Base-by-base conservation (phyloP, 768 basidiomycete species). In the Artomyces pyxidatus region DNA sequence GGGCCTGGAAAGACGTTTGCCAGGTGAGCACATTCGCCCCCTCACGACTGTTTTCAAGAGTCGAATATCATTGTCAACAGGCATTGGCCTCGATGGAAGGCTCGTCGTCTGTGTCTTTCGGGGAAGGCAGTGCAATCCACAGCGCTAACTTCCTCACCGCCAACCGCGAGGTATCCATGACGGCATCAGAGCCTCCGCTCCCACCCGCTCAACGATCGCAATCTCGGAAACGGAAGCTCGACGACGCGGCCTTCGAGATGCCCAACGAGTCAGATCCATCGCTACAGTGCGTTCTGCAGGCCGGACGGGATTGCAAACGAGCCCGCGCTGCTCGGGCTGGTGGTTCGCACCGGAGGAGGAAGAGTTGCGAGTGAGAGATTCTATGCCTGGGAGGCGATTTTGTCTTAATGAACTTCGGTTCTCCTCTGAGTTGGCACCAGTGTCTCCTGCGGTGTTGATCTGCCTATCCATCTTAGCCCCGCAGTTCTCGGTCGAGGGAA, bases 1-100 rank as follows among this genome's bases (percentile, higher is more conserved):
- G 29, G 10, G 17, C 42, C 22, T 53, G 52, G 52, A 37, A 42
- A 37, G 42, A 39, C 19, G 37, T 37, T 19, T 53, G 52, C 35
- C 27, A 37, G 37, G 52, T 50, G 19, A 40, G 52, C 35, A 9
- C 42, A n/a, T 25, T 12, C 32, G 32, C 32, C 32, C 32, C 17
- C 14, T 35, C 32, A 17, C 5, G 32, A 17, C n/a, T n/a, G n/a
- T n/a, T n/a, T n/a, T n/a, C n/a, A n/a, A n/a, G n/a, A n/a, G n/a
- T n/a, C n/a, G n/a, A n/a, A n/a, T n/a, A n/a, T n/a, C n/a, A n/a
- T n/a, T n/a, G 43, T 19, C 29, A 16, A 2, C 9, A 25, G 17
- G 29, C 43, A 17, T 21, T 41, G 39, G 32, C 32, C 32, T 3
- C 12, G 32, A 35, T 35, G 32, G 32, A 35, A 17, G 14, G 32